Evolutionary conservation across 2,329 filamentous ascomycete species (phyloP), one percentile per base, ranked within the genome.

Genomic region (Sarocladium oryzae): DNA sequence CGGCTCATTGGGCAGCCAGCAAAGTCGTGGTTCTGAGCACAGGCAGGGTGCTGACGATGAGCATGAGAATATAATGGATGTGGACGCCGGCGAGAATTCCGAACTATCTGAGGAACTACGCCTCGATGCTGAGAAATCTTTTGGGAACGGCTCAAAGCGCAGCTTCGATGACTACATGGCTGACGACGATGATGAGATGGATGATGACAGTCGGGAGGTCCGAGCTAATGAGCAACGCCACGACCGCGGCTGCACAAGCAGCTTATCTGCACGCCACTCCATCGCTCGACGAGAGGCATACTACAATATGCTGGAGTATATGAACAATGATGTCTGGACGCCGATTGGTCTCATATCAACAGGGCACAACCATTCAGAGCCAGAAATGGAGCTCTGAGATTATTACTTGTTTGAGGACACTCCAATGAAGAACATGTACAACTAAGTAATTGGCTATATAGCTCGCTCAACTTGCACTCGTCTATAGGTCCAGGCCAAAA

Each of bases 271-370:
- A 15, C 48, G 48, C 1, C 53, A 59, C 51, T 68, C 65, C 2
- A 49, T 52, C 5, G 24, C 57, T 5, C 60, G 65, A 8, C 56
- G 52, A 13, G 64, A 68, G 4, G 69, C 69, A 2, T 71, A 69
- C 40, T 37, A 51, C 6, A 56, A 55, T n/a, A 70, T 68, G 61
- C 51, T 65, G 0, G 54, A 55, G 16, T 66, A 67, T 28, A 49
- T 60, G 4, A 50, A 52, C 6, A 58, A 58, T 5, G 60, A 55
- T 5, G 55, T 56, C 2, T 71, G 69, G 67, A 53, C 49, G 3
- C 43, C 63, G 0, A 61, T 70, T 8, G 54, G 57, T 2, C 56
- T 72, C 9, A 57, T 72, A 26, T 70, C 67, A 0, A 68, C 66
- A 1, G 64, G 55, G 26, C 56, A 62, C 20, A 58, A 67, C 30